Evolutionary conservation across 352 stramenopile species (phyloP).

Genomic region (Globisporangium parvum): DNA sequence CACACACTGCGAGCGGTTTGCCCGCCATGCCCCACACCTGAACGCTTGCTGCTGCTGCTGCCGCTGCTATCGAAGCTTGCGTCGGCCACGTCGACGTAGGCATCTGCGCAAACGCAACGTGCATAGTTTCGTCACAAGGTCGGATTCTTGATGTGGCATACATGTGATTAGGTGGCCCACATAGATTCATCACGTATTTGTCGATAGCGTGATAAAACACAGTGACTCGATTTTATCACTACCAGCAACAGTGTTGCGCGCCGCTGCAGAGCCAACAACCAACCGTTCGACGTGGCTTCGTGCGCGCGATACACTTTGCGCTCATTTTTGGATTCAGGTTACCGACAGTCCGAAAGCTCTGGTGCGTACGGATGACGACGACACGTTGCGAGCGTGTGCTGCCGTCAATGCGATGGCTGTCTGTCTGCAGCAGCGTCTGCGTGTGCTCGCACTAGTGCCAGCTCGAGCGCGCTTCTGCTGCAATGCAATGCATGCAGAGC

Average conservation of each 20-base stretch:
- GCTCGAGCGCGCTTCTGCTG: neutral
- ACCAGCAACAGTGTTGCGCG: slow-evolving; percentile 3
- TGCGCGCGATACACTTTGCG: neutral
- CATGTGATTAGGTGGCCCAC: neutral
- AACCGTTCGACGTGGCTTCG: neutral
- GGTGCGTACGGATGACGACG: slow-evolving; percentile 33
- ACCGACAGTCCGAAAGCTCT: slow-evolving; percentile 80
- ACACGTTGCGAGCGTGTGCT: too few relatives aligned
- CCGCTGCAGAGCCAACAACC: neutral
- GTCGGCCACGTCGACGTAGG: neutral
- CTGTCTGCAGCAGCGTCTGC: neutral
- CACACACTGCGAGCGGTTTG: slow-evolving; percentile 41
- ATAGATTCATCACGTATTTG: neutral
- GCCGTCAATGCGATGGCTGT: neutral
- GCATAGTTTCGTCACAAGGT: too few relatives aligned
- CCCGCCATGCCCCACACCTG: slow-evolving; percentile 2
- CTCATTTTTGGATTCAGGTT: slow-evolving; percentile 89
- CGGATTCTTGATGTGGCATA: neutral
- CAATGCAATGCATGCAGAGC: neutral
- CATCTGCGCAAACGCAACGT: neutral
- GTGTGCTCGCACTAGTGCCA: neutral
- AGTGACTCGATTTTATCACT: neutral
- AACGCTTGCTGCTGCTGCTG: too few relatives aligned
- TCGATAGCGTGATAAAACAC: neutral
- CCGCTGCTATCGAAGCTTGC: neutral